Percentiles rank a stretch among this genome's conserved stretches.
Conservation (phyloP, 78 protist genomes). For the Monosiga brevicollis region DNA sequence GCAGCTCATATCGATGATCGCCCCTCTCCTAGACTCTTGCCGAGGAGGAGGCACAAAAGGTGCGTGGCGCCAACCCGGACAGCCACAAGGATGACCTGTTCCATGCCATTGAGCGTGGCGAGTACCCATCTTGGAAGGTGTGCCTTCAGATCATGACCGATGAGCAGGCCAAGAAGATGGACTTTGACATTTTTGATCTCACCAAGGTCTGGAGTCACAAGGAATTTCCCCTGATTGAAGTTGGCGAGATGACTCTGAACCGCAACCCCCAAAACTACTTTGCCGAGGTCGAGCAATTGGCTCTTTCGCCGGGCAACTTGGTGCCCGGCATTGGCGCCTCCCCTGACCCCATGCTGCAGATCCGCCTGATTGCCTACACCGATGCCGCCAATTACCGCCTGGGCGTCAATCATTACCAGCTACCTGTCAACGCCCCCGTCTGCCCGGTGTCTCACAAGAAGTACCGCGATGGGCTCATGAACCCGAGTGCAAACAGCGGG, state of each 20-base stretch:
- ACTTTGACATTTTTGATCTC: constrained; percentile 62
- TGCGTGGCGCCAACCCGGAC: constrained; percentile 55
- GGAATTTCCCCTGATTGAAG: constrained; percentile 47
- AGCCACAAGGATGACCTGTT: constrained; percentile 56
- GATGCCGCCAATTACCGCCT: constrained; percentile 81
- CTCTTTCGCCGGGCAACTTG: constrained; percentile 70
- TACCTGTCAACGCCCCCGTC: constrained; percentile 59
- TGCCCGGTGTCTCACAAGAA: constrained; percentile 27
- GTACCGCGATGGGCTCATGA: constrained; percentile 56
- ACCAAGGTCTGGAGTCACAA: constrained; percentile 77
- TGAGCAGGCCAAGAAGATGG: constrained; percentile 43
- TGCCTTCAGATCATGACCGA: constrained; percentile 57
- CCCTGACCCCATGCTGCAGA: constrained; percentile 59
- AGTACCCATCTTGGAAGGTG: constrained; percentile 55
- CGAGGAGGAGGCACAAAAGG: constrained; percentile 52
- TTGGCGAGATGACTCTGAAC: constrained; percentile 70
- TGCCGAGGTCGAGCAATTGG: constrained; percentile 70
- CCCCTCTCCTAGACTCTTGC: constrained; percentile 31
- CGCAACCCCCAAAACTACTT: constrained; percentile 77
- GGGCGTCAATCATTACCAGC: constrained; percentile 54
- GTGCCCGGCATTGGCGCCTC: constrained; percentile 76
- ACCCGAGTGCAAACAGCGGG: constrained; percentile 36
- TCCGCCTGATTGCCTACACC: constrained; percentile 62
- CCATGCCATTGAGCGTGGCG: constrained; percentile 56
- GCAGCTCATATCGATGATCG: no score